phyloP scores from a whole-genome alignment of 129 eudicot species.

The Helianthus annuus region DNA sequence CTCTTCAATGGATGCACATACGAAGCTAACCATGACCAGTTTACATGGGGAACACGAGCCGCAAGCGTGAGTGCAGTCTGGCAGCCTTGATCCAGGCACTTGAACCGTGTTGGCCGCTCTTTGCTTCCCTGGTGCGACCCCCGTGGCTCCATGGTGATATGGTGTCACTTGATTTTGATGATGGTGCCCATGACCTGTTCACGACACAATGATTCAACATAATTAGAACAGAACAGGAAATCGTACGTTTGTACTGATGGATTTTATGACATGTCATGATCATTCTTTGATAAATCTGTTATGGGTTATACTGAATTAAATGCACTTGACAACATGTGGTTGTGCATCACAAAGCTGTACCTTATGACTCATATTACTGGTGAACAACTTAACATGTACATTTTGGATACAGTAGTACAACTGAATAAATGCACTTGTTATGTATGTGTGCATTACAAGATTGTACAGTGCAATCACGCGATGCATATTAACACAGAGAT shows the following conservation, averaged over 20 bases:
- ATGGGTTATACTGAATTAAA: too few species aligned
- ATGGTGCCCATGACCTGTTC: constrained; percentile 50
- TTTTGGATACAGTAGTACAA: too few species aligned
- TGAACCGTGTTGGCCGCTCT: constrained; percentile 48
- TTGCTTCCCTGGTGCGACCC: constrained; percentile 29
- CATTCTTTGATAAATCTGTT: background rate
- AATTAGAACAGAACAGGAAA: background rate
- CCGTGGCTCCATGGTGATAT: constrained; percentile 20
- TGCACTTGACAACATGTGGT: too few species aligned
- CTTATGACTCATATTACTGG: too few species aligned
- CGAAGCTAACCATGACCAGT: constrained; percentile 90
- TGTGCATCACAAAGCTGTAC: too few species aligned
- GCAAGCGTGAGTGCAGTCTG: constrained; percentile 94
- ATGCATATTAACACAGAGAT: too few species aligned
- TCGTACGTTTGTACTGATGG: background rate
- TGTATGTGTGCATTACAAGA: too few species aligned
- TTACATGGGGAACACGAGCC: constrained; percentile 94
- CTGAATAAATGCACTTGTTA: too few species aligned
- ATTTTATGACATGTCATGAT: background rate
- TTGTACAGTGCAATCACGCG: too few species aligned
- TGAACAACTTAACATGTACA: too few species aligned
- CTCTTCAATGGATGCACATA: constrained; percentile 90
- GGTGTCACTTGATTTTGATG: constrained; percentile 28
- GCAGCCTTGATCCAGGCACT: constrained; percentile 80
- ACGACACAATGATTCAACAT: constrained; percentile 4